These are phyloP conservation scores for Plasmodium berghei DNA, from an alignment of 169 alveolate species.

Conservation along the genomic window DNA sequence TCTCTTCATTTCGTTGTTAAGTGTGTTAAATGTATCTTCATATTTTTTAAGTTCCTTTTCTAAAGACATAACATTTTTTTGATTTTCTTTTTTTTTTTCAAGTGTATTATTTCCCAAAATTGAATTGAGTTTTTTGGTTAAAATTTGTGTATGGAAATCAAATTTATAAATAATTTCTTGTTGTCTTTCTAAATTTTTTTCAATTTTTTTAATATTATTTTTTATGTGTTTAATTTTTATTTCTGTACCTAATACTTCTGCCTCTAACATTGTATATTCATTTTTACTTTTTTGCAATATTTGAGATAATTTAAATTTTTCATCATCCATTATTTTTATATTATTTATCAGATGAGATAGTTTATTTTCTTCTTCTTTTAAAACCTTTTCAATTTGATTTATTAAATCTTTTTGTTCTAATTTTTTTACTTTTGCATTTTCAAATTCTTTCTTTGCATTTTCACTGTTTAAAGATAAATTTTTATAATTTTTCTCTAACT, in stretches of 20 bases:
- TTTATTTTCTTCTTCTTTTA: conserved; percentile 23
- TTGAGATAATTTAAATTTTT: conserved; percentile 44
- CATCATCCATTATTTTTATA: conserved; percentile 57
- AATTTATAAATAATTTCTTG: conserved; percentile 69
- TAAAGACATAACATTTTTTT: conserved; percentile 42
- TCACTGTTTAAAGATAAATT: conserved; percentile 1
- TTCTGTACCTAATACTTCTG: conserved; percentile 66
- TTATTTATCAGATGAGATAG: conserved; percentile 3
- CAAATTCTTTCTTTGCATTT: conserved; percentile 30
- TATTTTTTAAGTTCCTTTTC: conserved; percentile 48
- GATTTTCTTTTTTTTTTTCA: conserved; percentile 73
- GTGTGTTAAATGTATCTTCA: conserved; percentile 51
- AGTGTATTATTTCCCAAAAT: conserved; percentile 51
- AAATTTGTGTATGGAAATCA: conserved; percentile 64
- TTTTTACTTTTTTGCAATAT: conserved; percentile 43
- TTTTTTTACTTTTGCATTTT: conserved; percentile 31
- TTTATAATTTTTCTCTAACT: conserved; percentile 8
- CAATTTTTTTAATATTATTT: conserved; percentile 48
- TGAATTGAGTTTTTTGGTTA: conserved; percentile 51
- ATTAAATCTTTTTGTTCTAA: conserved; percentile 45
- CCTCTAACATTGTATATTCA: conserved; percentile 33
- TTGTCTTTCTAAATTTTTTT: conserved; percentile 72
- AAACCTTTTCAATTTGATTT: conserved; percentile 31
- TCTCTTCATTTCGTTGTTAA: conserved; percentile 61
- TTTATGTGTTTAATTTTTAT: conserved; percentile 72